Percentiles rank a stretch among this genome's conserved stretches.
These are phyloP conservation scores for Rhizopogon vesiculosus DNA, from an alignment of 768 basidiomycete genomes.

Conservation along the genomic window DNA sequence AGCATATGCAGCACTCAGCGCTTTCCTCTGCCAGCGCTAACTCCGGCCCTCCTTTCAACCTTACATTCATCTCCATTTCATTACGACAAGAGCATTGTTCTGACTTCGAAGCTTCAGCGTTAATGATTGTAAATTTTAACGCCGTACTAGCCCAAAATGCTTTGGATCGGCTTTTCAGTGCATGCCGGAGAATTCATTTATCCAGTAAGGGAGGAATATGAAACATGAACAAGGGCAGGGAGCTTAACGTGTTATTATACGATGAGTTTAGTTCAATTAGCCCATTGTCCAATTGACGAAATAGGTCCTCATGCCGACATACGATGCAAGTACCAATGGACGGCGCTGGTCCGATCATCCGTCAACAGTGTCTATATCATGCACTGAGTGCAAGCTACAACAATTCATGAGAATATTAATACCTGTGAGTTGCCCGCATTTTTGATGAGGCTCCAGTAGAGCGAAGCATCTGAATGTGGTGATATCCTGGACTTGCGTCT, in stretches of 20 bases:
- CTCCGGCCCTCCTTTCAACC: too few species aligned
- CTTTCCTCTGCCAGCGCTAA: too few species aligned
- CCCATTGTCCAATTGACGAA: background rate
- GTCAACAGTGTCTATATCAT: background rate
- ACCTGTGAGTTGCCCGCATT: background rate
- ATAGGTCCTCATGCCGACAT: background rate
- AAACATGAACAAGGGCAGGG: background rate
- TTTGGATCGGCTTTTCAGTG: too few species aligned
- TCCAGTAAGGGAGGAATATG: too few species aligned
- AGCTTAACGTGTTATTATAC: background rate
- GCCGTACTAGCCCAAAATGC: too few species aligned
- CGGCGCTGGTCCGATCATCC: background rate
- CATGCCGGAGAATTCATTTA: too few species aligned
- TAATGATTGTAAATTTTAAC: too few species aligned
- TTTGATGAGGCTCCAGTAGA: background rate
- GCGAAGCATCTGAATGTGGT: background rate
- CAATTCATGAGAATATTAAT: background rate
- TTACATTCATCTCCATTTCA: too few species aligned
- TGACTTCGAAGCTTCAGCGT: too few species aligned
- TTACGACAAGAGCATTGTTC: too few species aligned
- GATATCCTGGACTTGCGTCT: background rate
- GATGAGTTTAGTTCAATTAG: background rate
- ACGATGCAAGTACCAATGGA: constrained; percentile 3
- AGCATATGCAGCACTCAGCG: too few species aligned
- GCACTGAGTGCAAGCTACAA: background rate